Base-by-base conservation (phyloP, 148 eudicot species). In the Cornus controversa region DNA sequence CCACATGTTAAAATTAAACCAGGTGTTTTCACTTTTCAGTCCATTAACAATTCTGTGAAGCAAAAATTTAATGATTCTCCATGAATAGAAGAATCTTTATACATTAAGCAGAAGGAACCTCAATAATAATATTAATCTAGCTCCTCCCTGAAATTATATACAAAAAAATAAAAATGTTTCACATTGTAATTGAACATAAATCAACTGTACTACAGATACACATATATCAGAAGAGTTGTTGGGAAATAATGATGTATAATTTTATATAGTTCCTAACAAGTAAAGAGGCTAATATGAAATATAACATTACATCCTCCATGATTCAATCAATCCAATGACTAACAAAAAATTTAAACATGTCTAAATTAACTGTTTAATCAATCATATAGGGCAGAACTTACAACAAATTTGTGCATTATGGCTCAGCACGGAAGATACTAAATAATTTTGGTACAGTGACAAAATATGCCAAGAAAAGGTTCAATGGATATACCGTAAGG, bases 401-500 rank as follows among this genome's bases (percentile, higher is more conserved):
- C 36, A 37, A 53, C 42, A 37, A 18, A 63, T 7, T 34, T 66
- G 11, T 40, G 63, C 70, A 40, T 18, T 37, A 65, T 31, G 36
- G 37, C 27, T 25, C 31, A 63, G 71, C 69, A 75, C 40, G 34
- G 68, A 24, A 64, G 77, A 75, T 64, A 64, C 54, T 37, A 60
- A 36, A 60, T 13, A 60, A n/a, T n/a, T n/a, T 66, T 60, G 50
- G 53, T 73, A 23, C n/a, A 29, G 34, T 13, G 10, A 50, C 9
- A 74, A 14, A 18, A 24, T 7, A 45, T 42, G 36, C 37, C 37
- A 74, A 54, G 25, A 54, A 23, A 47, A 54, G 71, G 28, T 69
- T 66, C 28, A n/a, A n/a, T 57, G 25, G 20, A 62, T 66, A 81
- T 89, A 92, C 97, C 78, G 98, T 94, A 69, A 94, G 88, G 87